These are phyloP conservation scores for Nymphaea thermarum DNA, from an alignment of 164 flowering plant species.

Conservation along the genomic window DNA sequence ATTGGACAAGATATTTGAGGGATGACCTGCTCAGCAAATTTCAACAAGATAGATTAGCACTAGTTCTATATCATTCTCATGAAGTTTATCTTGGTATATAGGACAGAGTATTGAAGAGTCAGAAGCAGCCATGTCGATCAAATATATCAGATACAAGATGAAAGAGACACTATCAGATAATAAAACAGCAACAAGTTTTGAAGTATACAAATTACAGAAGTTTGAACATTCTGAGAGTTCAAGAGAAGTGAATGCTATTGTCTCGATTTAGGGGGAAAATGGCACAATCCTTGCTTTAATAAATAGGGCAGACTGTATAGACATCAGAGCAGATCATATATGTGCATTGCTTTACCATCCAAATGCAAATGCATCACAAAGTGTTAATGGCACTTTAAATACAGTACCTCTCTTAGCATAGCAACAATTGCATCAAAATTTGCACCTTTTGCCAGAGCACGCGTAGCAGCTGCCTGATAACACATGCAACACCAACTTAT, in stretches of 20 bases:
- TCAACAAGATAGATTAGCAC: not conserved
- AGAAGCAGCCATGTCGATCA: not conserved
- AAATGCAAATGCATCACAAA: too few relatives aligned
- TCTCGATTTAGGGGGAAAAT: not conserved
- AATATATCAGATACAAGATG: not conserved
- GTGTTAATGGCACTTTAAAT: not conserved
- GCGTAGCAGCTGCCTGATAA: conserved; percentile 82
- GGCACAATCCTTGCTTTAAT: too few relatives aligned
- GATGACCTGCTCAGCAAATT: conserved; percentile 39
- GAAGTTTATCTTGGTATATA: too few relatives aligned
- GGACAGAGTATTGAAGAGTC: not conserved
- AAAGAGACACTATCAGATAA: too few relatives aligned
- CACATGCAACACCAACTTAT: not conserved
- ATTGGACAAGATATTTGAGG: conserved; percentile 81
- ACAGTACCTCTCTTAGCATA: conserved; percentile 65
- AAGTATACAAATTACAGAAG: not conserved
- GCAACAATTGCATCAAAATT: conserved; percentile 50
- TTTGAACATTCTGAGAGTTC: not conserved
- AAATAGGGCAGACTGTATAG: too few relatives aligned
- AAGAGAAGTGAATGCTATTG: not conserved
- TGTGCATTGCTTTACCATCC: too few relatives aligned
- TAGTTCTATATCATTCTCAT: not conserved
- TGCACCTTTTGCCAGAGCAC: conserved; percentile 72
- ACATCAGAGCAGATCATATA: too few relatives aligned
- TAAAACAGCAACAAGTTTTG: not conserved